Base-by-base conservation (phyloP, 228 moss, liverwort and hornwort species). In the Sphagnum magellanicum region DNA sequence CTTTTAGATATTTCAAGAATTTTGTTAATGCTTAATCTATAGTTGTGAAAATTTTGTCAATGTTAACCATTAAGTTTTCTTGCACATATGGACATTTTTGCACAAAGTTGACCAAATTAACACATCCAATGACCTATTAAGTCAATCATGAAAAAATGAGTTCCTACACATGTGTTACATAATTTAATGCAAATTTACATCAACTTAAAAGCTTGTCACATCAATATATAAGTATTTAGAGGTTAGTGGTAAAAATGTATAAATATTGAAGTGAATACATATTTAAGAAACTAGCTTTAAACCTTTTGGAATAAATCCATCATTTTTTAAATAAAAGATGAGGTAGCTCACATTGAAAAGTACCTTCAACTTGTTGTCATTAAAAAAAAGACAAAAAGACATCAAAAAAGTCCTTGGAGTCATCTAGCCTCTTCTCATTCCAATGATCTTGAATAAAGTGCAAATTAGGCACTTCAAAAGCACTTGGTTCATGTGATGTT, bases 331-430 rank as follows among this genome's bases (percentile, higher is more conserved):
- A 32, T 32, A 55, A 12, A 12, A 55, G 3, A 55, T 55, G 55
- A 55, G 2, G 8, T 8, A 8, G 12, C 51, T 70, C 16, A 70
- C 70, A 50, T n/a, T 4, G 4, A 70, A 61, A 9, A 70, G 13
- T 16, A 8, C 10, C 50, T 70, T 70, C 60, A 70, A 16, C 16
- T 16, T 16, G 1, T 50, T 74, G 63, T 0, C 73, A 8, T 57
- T 67, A 6, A 70, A 14, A 17, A 50, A 60, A 4, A 61, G 59
- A 32, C 10, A 70, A 10, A 16, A 70, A 10, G 48, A 70, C 62
- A 51, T 70, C 61, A 5, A 70, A 50, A 15, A 62, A 50, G 4
- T 70, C 70, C 16, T 70, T 62, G 47, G 55, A 64, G 3, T 8
- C 63, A 10, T 16, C 7, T 15, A 4, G 50, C 15, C 17, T 70